Percentiles rank a stretch among this genome's conserved stretches.
These are phyloP conservation scores for Eucalyptus shirleyi DNA, from an alignment of 345 rosid genomes.

Conservation along the genomic window DNA sequence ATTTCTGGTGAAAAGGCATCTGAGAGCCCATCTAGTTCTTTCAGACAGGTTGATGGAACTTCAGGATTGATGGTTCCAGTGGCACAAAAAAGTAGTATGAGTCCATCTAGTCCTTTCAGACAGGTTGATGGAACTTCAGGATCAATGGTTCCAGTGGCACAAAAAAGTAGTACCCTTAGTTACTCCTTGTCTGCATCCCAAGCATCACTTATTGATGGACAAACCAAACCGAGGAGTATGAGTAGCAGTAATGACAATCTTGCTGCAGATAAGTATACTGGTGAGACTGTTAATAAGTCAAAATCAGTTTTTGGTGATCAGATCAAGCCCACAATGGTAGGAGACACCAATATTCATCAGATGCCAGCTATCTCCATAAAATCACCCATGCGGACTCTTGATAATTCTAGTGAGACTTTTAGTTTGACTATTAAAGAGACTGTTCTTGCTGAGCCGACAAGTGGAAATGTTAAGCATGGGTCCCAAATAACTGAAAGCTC, in stretches of 20 bases:
- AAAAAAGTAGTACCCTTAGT: conserved; percentile 6
- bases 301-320: conserved; percentile 9
- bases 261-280: conserved; percentile 8
- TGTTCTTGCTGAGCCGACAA: conserved; percentile 3
- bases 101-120: conserved; percentile 20
- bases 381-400: conserved; percentile 11
- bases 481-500: conserved; percentile 3
- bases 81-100: conserved; percentile 16
- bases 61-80: conserved; percentile 4
- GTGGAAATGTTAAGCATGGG: conserved; percentile 7
- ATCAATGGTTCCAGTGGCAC: conserved; percentile 8
- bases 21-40: conserved; percentile 20
- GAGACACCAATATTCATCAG: conserved; percentile 12
- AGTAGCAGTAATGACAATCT: conserved; percentile 3
- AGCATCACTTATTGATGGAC: conserved; percentile 1
- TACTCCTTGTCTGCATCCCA: conserved; percentile 22
- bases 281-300: conserved; percentile 17
- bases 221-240: background rate
- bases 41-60: conserved; percentile 19
- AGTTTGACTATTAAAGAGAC: conserved; percentile 11
- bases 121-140: conserved; percentile 13
- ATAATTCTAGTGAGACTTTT: conserved; percentile 20
- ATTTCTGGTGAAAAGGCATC: conserved; percentile 16
- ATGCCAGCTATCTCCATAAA: conserved; percentile 9
- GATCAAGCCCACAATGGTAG: conserved; percentile 13